Percentiles rank a stretch among this genome's conserved stretches.
These are phyloP conservation scores for Globisporangium radiosum DNA, from an alignment of 352 stramenopile species.

Conservation along the genomic window DNA sequence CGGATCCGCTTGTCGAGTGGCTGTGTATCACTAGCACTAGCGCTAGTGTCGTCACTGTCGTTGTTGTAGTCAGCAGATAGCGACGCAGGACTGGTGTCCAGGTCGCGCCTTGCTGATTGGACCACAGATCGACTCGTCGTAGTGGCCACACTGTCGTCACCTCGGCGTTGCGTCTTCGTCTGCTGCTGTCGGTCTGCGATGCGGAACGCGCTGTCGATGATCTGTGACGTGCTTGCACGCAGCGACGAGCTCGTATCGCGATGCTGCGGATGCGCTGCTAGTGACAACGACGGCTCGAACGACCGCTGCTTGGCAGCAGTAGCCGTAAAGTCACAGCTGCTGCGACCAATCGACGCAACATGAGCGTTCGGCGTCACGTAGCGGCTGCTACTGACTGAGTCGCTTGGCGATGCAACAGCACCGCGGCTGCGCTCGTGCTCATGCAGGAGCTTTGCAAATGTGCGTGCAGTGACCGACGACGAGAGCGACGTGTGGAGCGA, in stretches of 20 bases:
- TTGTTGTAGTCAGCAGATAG: no score
- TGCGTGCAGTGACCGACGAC: constrained; percentile 15
- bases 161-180: neutral
- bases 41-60: neutral
- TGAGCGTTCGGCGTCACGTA: neutral
- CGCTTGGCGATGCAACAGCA: neutral
- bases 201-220: no score
- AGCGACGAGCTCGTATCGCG: constrained; percentile 1
- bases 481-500: constrained; percentile 17
- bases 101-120: no score
- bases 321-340: neutral
- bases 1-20: constrained; percentile 20
- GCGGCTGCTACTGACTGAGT: neutral
- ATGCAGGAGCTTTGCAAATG: constrained; percentile 9
- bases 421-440: neutral
- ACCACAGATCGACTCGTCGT: no score
- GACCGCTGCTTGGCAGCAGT: neutral
- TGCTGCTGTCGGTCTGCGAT: neutral
- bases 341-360: no score
- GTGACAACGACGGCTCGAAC: neutral
- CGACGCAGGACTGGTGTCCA: no score
- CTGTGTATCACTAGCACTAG: neutral
- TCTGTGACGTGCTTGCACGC: neutral
- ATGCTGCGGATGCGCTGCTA: constrained; percentile 5
- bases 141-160: neutral